A percentile compares a stretch with the other conserved stretches of the same genome.
phyloP scores from a whole-genome alignment of 129 eudicot genomes.

The Lactuca saligna region DNA sequence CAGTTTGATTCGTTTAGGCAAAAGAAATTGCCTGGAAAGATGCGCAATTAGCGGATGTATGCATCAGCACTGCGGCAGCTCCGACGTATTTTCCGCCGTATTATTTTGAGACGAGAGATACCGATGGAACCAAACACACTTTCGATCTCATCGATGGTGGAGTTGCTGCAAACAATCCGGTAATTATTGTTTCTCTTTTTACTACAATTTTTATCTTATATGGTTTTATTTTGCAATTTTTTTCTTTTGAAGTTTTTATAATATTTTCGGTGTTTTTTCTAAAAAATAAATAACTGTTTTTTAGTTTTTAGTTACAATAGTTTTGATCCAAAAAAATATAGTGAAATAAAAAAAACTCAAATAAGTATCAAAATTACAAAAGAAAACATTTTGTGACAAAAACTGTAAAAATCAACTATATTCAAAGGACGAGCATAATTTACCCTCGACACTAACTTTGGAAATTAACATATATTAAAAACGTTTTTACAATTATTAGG shows the following conservation, averaged over 20 bases:
- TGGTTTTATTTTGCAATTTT: background rate
- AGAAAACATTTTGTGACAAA: too few relatives aligned
- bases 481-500: background rate
- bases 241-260: too few relatives aligned
- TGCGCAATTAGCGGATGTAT: slow-evolving; percentile 54
- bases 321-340: too few relatives aligned
- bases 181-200: slow-evolving; percentile 11
- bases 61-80: slow-evolving; percentile 61
- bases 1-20: slow-evolving; percentile 29
- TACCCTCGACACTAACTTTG: background rate
- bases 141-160: slow-evolving; percentile 65
- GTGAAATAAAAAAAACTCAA: too few relatives aligned
- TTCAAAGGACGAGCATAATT: too few relatives aligned
- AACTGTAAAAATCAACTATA: too few relatives aligned
- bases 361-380: too few relatives aligned
- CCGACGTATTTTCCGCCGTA: slow-evolving; percentile 65
- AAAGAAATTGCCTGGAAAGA: slow-evolving; percentile 28
- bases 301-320: too few relatives aligned
- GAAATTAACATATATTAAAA: background rate
- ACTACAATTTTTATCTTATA: too few relatives aligned
- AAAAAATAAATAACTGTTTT: too few relatives aligned
- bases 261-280: too few relatives aligned
- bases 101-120: slow-evolving; percentile 41
- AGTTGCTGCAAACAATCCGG: slow-evolving; percentile 68
- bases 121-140: slow-evolving; percentile 39